Evolutionary conservation across 306 rosid genomes (phyloP).

Genomic region (Coriaria nepalensis): DNA sequence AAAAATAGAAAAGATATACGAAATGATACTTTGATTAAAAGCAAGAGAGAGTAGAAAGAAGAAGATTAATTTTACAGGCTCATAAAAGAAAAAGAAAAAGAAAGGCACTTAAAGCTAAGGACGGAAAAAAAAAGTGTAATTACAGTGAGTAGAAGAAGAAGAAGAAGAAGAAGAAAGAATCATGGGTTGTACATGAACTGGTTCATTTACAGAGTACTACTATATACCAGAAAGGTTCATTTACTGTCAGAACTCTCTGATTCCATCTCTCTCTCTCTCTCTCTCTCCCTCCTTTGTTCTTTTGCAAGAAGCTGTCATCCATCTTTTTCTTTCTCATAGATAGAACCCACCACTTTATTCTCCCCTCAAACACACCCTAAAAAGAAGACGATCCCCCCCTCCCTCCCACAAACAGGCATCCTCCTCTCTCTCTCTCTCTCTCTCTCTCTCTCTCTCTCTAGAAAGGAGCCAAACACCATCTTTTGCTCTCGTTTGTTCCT

Average conservation of each 20-base stretch:
- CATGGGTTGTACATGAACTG: too few species aligned
- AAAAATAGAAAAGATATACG: constrained; percentile 16
- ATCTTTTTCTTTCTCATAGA: constrained; percentile 49
- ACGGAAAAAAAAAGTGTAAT: too few species aligned
- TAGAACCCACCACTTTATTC: constrained; percentile 15
- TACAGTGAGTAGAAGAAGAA: neutral
- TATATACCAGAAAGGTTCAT: constrained; percentile 27
- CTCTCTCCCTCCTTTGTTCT: constrained; percentile 41
- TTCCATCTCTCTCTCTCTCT: constrained; percentile 48
- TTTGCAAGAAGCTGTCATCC: constrained; percentile 84
- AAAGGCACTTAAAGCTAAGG: neutral
- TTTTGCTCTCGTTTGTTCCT: constrained; percentile 61
- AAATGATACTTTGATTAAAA: constrained; percentile 15
- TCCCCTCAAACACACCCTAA: constrained; percentile 75
- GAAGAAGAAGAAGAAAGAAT: neutral
- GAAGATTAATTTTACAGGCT: constrained; percentile 12
- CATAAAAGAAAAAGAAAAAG: constrained; percentile 17
- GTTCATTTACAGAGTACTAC: too few species aligned
- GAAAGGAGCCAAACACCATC: constrained; percentile 72
- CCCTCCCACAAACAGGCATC: constrained; percentile 54
- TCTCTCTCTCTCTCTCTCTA: constrained; percentile 22
- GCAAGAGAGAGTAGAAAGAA: constrained; percentile 20
- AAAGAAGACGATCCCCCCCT: constrained; percentile 77
- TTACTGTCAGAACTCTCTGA: constrained; percentile 58
- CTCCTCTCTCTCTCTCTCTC: constrained; percentile 27